Evolutionary conservation across 495 filamentous ascomycete genomes (phyloP).

Genomic region (Penicillium argentinense): DNA sequence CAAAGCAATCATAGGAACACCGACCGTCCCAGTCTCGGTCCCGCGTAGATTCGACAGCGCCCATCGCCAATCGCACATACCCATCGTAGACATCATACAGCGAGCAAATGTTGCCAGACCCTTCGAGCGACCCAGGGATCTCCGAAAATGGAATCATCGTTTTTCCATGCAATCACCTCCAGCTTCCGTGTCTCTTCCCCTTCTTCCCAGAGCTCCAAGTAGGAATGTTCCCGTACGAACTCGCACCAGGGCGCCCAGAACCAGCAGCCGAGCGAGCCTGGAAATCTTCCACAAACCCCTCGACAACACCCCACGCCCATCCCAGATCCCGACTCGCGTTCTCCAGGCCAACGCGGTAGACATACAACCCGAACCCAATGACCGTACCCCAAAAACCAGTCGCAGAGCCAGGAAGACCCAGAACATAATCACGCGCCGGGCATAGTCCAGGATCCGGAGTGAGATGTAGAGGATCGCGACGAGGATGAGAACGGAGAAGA

Average conservation of each 20-base stretch:
- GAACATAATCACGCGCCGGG: constrained; percentile 67
- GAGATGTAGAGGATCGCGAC: constrained; percentile 57
- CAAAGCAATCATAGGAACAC: neutral
- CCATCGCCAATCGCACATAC: no score
- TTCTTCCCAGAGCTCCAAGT: no score
- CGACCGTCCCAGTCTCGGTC: no score
- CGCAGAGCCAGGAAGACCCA: constrained; percentile 64
- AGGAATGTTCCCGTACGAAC: no score
- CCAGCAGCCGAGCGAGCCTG: constrained; percentile 20
- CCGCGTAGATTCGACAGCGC: no score
- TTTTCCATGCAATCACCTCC: no score
- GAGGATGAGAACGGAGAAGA: constrained; percentile 58
- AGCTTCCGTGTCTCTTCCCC: no score
- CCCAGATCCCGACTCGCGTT: constrained; percentile 57
- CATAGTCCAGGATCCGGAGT: constrained; percentile 65
- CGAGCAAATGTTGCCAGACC: no score
- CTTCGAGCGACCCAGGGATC: no score
- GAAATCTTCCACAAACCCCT: constrained; percentile 60
- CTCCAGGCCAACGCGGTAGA: constrained; percentile 66
- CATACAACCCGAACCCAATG: constrained; percentile 46
- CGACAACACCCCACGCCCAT: constrained; percentile 51
- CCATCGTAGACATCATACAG: no score
- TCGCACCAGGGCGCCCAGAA: constrained; percentile 10
- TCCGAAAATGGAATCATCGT: no score
- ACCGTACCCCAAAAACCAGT: constrained; percentile 60